Evolutionary conservation across 371 early-diverging fungal species (phyloP).

Genomic region (Chytridium lagenaria): DNA sequence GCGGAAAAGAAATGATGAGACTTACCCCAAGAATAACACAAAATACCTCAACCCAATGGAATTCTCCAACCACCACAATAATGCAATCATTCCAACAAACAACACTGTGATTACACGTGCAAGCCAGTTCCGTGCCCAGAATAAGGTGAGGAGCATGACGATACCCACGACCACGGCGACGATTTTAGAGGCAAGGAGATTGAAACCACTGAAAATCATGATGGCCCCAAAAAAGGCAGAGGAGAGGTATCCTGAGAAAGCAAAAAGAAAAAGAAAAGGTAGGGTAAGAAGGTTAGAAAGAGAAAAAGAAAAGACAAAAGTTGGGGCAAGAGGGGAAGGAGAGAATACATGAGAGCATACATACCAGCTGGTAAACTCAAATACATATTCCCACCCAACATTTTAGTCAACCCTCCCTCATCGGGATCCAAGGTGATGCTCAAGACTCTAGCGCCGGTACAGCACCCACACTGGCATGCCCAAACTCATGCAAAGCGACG

Average conservation of each 20-base stretch:
- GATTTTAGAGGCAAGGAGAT: constrained; percentile 82
- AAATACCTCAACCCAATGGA: constrained; percentile 81
- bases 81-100: constrained; percentile 79
- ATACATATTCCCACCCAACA: constrained; percentile 64
- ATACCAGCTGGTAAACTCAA: constrained; percentile 59
- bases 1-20: not conserved
- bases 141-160: constrained; percentile 74
- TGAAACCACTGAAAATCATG: constrained; percentile 90
- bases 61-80: constrained; percentile 84
- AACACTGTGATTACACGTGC: constrained; percentile 80
- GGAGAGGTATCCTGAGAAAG: constrained; percentile 46
- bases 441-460: constrained; percentile 89
- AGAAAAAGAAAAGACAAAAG: constrained; percentile 2
- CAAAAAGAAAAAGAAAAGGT: not conserved
- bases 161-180: constrained; percentile 80
- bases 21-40: constrained; percentile 87
- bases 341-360: not conserved
- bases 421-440: constrained; percentile 92
- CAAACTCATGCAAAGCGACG: constrained; percentile 63
- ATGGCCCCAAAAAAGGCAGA: constrained; percentile 73
- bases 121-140: constrained; percentile 89
- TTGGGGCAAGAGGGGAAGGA: not conserved
- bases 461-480: constrained; percentile 65
- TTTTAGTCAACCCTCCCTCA: constrained; percentile 88
- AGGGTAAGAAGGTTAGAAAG: not conserved